These are phyloP conservation scores for Trypanosoma melophagium DNA, from an alignment of 208 protist genomes.

Conservation along the genomic window DNA sequence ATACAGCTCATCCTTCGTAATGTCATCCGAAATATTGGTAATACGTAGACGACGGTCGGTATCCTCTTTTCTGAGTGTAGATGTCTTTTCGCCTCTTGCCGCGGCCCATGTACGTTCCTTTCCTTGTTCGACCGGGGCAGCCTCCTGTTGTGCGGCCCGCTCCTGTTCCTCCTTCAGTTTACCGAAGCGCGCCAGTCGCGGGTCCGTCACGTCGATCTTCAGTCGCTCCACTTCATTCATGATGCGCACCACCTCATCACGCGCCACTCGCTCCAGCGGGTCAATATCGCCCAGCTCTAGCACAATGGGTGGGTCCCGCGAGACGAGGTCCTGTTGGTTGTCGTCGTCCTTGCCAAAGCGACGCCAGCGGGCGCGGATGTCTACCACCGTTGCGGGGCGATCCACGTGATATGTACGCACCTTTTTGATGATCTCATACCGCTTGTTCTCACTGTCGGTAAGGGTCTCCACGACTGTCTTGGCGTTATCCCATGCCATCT, in stretches of 20 bases:
- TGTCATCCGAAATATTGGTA: conserved; percentile 81
- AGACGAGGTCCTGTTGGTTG: conserved; percentile 42
- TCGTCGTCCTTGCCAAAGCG: conserved; percentile 61
- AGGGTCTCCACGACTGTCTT: conserved; percentile 32
- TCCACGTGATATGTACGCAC: conserved; percentile 62
- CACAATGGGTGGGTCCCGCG: conserved; percentile 63
- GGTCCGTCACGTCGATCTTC: conserved; percentile 62
- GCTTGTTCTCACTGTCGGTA: conserved; percentile 55
- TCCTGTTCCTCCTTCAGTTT: conserved; percentile 46
- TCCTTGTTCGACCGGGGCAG: conserved; percentile 21
- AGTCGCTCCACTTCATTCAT: conserved; percentile 59
- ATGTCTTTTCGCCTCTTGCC: conserved; percentile 29
- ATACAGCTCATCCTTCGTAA: conserved; percentile 72
- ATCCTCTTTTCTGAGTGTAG: conserved; percentile 37
- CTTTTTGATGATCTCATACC: conserved; percentile 68
- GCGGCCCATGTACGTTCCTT: conserved; percentile 51
- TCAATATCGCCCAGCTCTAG: conserved; percentile 81
- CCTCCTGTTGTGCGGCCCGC: conserved; percentile 17
- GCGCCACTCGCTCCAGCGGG: conserved; percentile 67
- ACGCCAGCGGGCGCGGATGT: conserved; percentile 52
- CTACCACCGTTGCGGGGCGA: conserved; percentile 42
- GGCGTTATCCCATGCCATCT: conserved; percentile 65
- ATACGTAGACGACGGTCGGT: conserved; percentile 60
- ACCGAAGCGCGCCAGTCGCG: conserved; percentile 39
- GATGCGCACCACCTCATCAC: conserved; percentile 72